phyloP scores from a whole-genome alignment of 2,329 filamentous ascomycete genomes.

The Chaetomiaceae sp. region DNA sequence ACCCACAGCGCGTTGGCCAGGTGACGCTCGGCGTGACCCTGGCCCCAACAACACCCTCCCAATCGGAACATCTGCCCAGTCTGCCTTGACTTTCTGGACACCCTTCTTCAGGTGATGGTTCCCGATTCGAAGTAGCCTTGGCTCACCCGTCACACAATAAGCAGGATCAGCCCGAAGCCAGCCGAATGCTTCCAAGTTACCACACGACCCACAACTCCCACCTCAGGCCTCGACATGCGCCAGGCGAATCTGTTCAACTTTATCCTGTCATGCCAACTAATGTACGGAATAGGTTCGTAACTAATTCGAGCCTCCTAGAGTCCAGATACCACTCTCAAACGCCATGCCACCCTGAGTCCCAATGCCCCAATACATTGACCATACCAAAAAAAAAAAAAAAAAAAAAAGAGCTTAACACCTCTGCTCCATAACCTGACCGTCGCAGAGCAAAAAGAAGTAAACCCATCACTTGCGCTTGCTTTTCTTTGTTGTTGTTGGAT shows the following conservation, averaged over 20 bases:
- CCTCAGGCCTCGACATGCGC: too few species aligned
- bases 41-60: too few species aligned
- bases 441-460: too few species aligned
- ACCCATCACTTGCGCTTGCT: constrained; percentile 16
- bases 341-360: not conserved
- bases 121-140: too few species aligned
- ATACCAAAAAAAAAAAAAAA: not conserved
- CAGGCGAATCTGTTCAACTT: not conserved
- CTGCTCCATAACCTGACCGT: not conserved
- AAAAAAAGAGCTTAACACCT: not conserved
- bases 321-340: too few species aligned
- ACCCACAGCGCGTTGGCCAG: constrained; percentile 14
- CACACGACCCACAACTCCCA: too few species aligned
- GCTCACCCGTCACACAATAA: too few species aligned
- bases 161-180: not conserved
- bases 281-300: too few species aligned
- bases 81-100: not conserved
- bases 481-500: constrained; percentile 41
- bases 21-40: constrained; percentile 2
- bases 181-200: not conserved
- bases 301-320: too few species aligned
- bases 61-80: not conserved
- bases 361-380: too few species aligned
- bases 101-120: too few species aligned
- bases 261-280: too few species aligned